A percentile compares a stretch with the other conserved stretches of the same genome.
Conservation (phyloP, 2,329 filamentous ascomycete species). For the Apiospora kogelbergensis region DNA sequence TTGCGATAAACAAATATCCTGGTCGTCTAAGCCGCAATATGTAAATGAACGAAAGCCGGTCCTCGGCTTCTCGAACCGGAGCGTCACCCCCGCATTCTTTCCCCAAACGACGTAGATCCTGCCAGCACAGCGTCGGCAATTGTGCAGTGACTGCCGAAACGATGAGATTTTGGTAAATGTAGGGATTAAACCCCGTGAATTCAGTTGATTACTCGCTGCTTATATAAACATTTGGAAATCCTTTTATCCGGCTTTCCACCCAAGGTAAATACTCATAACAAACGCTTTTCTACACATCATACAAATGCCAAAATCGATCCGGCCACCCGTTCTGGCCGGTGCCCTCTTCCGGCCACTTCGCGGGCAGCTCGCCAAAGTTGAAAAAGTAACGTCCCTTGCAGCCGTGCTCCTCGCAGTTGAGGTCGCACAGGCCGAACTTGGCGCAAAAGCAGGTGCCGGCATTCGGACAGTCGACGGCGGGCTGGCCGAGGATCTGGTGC, state of each 20-base stretch:
- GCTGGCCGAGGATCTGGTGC: conserved; percentile 38
- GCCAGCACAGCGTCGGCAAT: background rate
- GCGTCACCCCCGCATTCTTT: background rate
- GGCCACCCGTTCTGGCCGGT: conserved; percentile 16
- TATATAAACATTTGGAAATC: background rate
- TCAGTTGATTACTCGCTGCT: too few species aligned
- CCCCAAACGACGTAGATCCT: background rate
- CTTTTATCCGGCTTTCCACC: background rate
- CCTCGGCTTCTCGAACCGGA: background rate
- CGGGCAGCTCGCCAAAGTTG: conserved; percentile 17
- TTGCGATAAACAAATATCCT: background rate
- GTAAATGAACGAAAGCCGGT: background rate
- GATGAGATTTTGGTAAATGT: background rate
- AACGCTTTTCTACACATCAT: background rate
- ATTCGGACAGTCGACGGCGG: conserved; percentile 49
- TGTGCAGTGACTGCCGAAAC: background rate
- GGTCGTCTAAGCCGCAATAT: background rate
- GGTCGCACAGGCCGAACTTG: conserved; percentile 51
- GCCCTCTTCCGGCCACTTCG: conserved; percentile 15
- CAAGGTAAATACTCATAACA: background rate
- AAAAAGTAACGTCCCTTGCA: conserved; percentile 47
- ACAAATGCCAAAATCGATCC: conserved; percentile 9
- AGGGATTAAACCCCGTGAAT: too few species aligned
- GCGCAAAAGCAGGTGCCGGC: conserved; percentile 57
- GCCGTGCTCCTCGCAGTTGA: conserved; percentile 30